Conservation (phyloP, 2,329 filamentous ascomycete species). For the Fusarium praegraminearum region DNA sequence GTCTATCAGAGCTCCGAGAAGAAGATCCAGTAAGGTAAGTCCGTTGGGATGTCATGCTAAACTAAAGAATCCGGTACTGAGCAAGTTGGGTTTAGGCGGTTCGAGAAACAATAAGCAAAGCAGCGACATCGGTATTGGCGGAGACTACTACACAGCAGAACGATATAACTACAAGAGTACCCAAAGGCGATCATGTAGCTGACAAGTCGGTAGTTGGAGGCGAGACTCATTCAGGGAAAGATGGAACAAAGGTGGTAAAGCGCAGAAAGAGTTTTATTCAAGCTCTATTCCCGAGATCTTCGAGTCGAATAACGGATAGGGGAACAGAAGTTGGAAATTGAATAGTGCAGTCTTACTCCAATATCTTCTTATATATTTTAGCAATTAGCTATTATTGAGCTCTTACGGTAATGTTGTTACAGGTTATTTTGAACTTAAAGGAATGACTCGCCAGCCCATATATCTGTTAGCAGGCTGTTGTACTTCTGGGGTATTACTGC, state of each 20-base stretch:
- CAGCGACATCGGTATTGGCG: not conserved
- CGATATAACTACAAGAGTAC: not conserved
- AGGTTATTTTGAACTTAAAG: too few relatives aligned
- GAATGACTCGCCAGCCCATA: too few relatives aligned
- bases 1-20: conserved; percentile 20
- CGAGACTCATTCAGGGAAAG: not conserved
- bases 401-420: too few relatives aligned
- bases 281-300: conserved; percentile 53
- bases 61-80: not conserved
- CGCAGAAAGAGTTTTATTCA: conserved; percentile 62
- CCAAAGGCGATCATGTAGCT: not conserved
- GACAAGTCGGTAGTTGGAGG: not conserved
- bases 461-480: too few relatives aligned
- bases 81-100: conserved; percentile 13
- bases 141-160: not conserved
- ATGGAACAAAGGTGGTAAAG: conserved; percentile 44
- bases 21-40: conserved; percentile 38
- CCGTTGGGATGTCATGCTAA: too few relatives aligned
- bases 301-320: conserved; percentile 7
- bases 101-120: conserved; percentile 10
- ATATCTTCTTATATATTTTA: not conserved
- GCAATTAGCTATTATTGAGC: too few relatives aligned
- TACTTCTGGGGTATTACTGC: too few relatives aligned
- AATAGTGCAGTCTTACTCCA: too few relatives aligned
- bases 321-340: not conserved